These are phyloP conservation scores for Hsuehochloa calcarea DNA, from an alignment of 176 grass and related monocot genomes.

Conservation along the genomic window DNA sequence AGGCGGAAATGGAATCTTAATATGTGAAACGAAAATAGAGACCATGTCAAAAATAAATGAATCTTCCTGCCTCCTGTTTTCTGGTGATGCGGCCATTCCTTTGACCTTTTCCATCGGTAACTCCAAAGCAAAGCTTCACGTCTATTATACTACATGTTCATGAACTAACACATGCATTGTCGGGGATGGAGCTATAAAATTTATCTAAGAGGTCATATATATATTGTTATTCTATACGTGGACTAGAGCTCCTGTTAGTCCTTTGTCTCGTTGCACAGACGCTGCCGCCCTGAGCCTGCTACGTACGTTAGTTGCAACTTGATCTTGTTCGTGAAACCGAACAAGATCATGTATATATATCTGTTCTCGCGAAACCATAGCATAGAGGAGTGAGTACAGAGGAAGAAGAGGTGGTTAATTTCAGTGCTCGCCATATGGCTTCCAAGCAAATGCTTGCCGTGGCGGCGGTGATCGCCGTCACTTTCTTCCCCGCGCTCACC, in stretches of 20 bases:
- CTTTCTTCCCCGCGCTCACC: slow-evolving; percentile 4
- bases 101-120: not conserved
- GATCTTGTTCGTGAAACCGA: not conserved
- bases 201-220: no score
- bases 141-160: no score
- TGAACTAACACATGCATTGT: no score
- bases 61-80: not conserved
- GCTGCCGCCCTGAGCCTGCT: no score
- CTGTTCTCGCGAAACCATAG: not conserved
- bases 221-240: no score
- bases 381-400: not conserved
- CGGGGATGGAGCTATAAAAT: no score
- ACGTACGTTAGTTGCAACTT: not conserved
- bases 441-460: slow-evolving; percentile 31
- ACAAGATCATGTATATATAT: not conserved
- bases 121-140: not conserved
- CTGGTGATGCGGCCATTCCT: not conserved
- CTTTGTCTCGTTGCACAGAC: no score
- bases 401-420: not conserved
- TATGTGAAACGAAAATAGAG: not conserved
- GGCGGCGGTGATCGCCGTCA: not conserved
- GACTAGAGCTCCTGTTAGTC: no score
- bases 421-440: slow-evolving; percentile 47
- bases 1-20: not conserved
- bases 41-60: slow-evolving; percentile 7